Percentiles rank a stretch among this genome's conserved stretches.
phyloP scores from a whole-genome alignment of 768 basidiomycete species.

The Termitomyces sp. region DNA sequence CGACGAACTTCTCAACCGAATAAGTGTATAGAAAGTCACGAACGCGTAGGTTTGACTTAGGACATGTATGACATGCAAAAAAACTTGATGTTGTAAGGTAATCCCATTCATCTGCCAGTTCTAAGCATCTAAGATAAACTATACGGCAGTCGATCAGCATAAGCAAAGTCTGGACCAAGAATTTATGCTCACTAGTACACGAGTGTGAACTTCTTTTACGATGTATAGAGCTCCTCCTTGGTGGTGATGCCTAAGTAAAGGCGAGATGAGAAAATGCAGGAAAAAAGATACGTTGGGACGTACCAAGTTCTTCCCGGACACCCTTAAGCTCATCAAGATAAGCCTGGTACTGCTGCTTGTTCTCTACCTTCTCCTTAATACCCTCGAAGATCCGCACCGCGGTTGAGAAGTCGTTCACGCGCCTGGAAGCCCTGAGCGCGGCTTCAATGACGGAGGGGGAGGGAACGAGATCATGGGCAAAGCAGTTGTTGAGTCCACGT shows the following conservation, averaged over 20 bases:
- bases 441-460: conserved; percentile 80
- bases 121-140: conserved; percentile 15
- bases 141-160: neutral
- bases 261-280: neutral
- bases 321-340: conserved; percentile 90
- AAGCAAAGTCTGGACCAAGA: neutral
- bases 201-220: conserved; percentile 18
- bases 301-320: conserved; percentile 89
- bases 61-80: neutral
- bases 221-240: conserved; percentile 41
- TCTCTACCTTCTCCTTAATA: conserved; percentile 96
- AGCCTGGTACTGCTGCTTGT: conserved; percentile 88
- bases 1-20: neutral
- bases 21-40: neutral
- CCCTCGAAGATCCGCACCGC: conserved; percentile 97
- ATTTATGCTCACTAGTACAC: conserved; percentile 6
- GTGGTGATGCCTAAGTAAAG: conserved; percentile 27
- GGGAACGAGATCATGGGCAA: conserved; percentile 95
- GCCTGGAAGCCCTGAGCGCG: conserved; percentile 79
- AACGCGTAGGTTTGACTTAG: neutral
- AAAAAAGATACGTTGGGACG: conserved; percentile 10
- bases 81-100: conserved; percentile 1
- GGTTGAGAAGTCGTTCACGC: conserved; percentile 96
- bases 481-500: conserved; percentile 99
- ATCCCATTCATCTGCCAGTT: conserved; percentile 9